These are phyloP conservation scores for Candida vartiovaarae DNA, from an alignment of 805 yeast species.

Conservation along the genomic window DNA sequence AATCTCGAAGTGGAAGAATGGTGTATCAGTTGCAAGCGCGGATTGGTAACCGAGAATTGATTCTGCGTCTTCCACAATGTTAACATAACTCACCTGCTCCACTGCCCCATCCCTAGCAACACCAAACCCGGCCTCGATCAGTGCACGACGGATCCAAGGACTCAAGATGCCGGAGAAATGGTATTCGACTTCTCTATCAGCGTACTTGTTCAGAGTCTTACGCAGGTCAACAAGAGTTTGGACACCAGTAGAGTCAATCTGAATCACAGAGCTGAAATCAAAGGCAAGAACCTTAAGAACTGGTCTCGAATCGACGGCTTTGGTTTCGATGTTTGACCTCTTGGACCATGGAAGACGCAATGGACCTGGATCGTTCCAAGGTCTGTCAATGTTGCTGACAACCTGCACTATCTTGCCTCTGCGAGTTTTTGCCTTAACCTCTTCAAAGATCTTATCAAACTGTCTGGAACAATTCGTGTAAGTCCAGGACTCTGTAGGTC, in stretches of 20 bases:
- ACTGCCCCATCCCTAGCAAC: slow-evolving; percentile 43
- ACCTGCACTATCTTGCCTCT: slow-evolving; percentile 42
- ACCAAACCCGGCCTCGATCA: slow-evolving; percentile 75
- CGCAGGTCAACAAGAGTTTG: slow-evolving; percentile 73
- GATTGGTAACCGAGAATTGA: slow-evolving; percentile 37
- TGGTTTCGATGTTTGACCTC: slow-evolving; percentile 16
- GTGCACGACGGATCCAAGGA: slow-evolving; percentile 81
- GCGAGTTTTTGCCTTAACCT: slow-evolving; percentile 53
- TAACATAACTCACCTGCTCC: slow-evolving; percentile 14
- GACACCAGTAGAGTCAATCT: slow-evolving; percentile 71
- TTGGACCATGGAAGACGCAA: slow-evolving; percentile 24
- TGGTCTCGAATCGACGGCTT: slow-evolving; percentile 49
- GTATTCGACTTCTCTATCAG: slow-evolving; percentile 79
- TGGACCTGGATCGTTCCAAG: slow-evolving; percentile 90
- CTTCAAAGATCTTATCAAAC: slow-evolving; percentile 60
- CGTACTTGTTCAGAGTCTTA: slow-evolving; percentile 62
- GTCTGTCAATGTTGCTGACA: slow-evolving; percentile 45
- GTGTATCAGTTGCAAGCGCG: slow-evolving; percentile 57
- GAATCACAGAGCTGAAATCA: slow-evolving; percentile 74
- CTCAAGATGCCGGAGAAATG: slow-evolving; percentile 82
- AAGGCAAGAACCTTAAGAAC: slow-evolving; percentile 62
- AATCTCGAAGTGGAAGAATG: slow-evolving; percentile 73
- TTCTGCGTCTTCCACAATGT: slow-evolving; percentile 18
- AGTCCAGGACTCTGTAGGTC: slow-evolving; percentile 74
- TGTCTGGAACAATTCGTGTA: slow-evolving; percentile 78